Percentiles rank a stretch among this genome's conserved stretches.
Evolutionary conservation across 2,329 filamentous ascomycete species (phyloP).

Genomic region (Colletotrichum agaves): DNA sequence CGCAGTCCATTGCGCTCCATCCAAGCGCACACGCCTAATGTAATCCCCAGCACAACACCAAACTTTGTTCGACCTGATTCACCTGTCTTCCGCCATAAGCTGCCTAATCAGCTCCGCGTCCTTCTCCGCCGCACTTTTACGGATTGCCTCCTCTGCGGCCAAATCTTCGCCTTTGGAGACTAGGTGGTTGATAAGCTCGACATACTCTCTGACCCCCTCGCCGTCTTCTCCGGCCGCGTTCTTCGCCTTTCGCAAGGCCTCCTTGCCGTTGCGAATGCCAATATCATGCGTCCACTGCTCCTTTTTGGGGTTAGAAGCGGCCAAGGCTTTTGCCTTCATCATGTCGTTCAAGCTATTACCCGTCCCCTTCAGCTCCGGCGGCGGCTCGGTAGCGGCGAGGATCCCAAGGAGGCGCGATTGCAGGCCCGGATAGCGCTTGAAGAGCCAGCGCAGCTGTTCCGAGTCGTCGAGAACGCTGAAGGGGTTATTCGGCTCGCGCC

Average conservation of each 20-base stretch:
- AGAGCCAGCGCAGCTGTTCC: conserved; percentile 60
- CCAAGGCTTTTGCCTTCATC: conserved; percentile 35
- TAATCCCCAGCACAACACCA: background rate
- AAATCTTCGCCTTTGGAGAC: conserved; percentile 50
- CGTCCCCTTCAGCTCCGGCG: conserved; percentile 40
- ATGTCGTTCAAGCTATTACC: conserved; percentile 37
- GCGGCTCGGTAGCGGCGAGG: conserved; percentile 60
- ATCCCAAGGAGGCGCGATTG: conserved; percentile 59
- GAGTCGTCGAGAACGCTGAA: conserved; percentile 64
- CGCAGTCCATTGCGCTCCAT: conserved; percentile 5
- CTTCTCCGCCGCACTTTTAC: conserved; percentile 57
- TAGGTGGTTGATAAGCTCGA: conserved; percentile 64
- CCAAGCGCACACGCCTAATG: conserved; percentile 11
- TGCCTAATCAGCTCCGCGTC: conserved; percentile 61
- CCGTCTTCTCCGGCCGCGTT: conserved; percentile 63
- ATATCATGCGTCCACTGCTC: conserved; percentile 67
- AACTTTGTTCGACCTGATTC: conserved; percentile 38
- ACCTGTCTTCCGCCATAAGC: conserved; percentile 58
- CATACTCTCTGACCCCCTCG: conserved; percentile 70
- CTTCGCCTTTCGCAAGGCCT: conserved; percentile 62
- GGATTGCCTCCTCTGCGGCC: conserved; percentile 49
- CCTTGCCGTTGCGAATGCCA: conserved; percentile 66
- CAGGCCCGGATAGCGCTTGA: conserved; percentile 63
- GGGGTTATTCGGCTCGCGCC: conserved; percentile 50
- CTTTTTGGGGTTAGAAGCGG: conserved; percentile 44